Conservation (phyloP, 805 yeast genomes). For the Schwanniomyces pseudopolymorphus region DNA sequence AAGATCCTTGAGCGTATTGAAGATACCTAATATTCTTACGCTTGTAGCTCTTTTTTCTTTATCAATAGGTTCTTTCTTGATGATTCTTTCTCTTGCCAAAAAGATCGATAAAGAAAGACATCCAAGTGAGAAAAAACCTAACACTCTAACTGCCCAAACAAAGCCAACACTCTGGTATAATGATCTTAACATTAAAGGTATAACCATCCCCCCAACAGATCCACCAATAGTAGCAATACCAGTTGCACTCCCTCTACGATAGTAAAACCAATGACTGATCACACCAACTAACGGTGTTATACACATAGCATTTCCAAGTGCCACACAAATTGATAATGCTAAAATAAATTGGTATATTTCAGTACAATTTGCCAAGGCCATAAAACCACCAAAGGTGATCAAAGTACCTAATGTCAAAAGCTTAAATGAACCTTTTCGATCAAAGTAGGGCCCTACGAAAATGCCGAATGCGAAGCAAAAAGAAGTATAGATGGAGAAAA, state of each 20-base stretch:
- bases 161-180: conserved; percentile 27
- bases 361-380: conserved; percentile 55
- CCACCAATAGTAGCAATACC: conserved; percentile 31
- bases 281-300: conserved; percentile 62
- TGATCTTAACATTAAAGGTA: conserved; percentile 25
- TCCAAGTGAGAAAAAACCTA: conserved; percentile 20
- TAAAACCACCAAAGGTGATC: conserved; percentile 45
- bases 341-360: conserved; percentile 59
- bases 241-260: conserved; percentile 50
- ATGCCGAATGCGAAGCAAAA: conserved; percentile 27
- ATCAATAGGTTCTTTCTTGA: background rate
- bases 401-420: conserved; percentile 47
- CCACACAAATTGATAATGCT: conserved; percentile 45
- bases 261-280: conserved; percentile 64
- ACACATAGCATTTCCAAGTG: conserved; percentile 58
- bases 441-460: conserved; percentile 61
- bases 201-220: conserved; percentile 29
- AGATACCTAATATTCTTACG: conserved; percentile 4
- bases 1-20: conserved; percentile 36
- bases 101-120: conserved; percentile 21
- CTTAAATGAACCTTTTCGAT: conserved; percentile 54
- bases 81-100: conserved; percentile 26
- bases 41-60: background rate
- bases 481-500: conserved; percentile 36
- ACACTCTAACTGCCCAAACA: conserved; percentile 29